Evolutionary conservation across 2,329 filamentous ascomycete genomes (phyloP).

Genomic region (Scedosporium boydii): DNA sequence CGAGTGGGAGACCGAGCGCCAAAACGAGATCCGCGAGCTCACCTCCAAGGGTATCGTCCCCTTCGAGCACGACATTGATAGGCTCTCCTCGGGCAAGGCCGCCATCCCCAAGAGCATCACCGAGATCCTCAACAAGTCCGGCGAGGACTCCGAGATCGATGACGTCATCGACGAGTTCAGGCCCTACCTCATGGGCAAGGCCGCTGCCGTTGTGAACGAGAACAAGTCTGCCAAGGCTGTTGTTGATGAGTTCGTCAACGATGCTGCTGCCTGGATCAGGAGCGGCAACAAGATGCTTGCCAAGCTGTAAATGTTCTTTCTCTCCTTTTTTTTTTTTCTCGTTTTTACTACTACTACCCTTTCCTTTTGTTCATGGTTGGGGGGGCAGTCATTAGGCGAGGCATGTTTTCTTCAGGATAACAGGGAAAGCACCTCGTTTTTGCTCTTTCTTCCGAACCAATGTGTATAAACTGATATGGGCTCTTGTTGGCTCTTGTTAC

Average conservation of each 20-base stretch:
- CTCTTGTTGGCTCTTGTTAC: too few species aligned
- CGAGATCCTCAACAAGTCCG: constrained; percentile 56
- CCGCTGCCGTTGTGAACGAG: constrained; percentile 86
- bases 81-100: constrained; percentile 51
- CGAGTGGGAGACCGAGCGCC: constrained; percentile 93
- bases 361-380: too few species aligned
- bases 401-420: too few species aligned
- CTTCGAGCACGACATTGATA: constrained; percentile 90
- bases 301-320: constrained; percentile 49
- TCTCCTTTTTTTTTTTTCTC: too few species aligned
- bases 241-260: constrained; percentile 84
- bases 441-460: too few species aligned
- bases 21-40: constrained; percentile 83
- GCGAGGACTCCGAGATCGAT: constrained; percentile 65
- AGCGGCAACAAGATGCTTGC: constrained; percentile 59
- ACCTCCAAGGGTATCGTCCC: constrained; percentile 84
- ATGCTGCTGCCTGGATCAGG: constrained; percentile 64
- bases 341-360: too few species aligned
- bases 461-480: too few species aligned
- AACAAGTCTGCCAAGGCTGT: constrained; percentile 85
- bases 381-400: too few species aligned
- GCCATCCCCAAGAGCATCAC: constrained; percentile 46
- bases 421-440: too few species aligned
- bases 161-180: constrained; percentile 86
- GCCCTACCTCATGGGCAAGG: constrained; percentile 94